Conservation (phyloP, 257 asterid genomes). For the Solanum rostratum region DNA sequence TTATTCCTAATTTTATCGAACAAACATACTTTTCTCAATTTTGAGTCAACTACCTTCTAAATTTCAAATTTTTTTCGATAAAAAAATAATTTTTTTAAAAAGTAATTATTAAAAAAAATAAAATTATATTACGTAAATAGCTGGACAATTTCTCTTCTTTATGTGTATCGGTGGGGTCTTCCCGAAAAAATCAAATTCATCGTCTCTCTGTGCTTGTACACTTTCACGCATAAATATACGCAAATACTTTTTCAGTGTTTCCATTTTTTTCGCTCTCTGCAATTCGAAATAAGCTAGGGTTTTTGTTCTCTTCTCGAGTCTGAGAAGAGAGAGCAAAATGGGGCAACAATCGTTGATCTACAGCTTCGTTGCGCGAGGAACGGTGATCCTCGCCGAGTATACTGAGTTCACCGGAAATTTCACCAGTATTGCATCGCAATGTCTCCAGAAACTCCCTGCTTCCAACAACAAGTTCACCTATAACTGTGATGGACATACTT, state of each 20-base stretch:
- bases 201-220: neutral
- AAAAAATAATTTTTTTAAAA: too few relatives aligned
- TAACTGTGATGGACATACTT: conserved; percentile 92
- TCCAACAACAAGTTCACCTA: conserved; percentile 88
- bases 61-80: too few relatives aligned
- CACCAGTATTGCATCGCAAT: conserved; percentile 90
- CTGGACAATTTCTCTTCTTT: neutral
- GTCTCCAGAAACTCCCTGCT: conserved; percentile 90
- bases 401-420: conserved; percentile 90
- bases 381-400: conserved; percentile 71
- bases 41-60: too few relatives aligned
- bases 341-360: conserved; percentile 96
- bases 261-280: neutral
- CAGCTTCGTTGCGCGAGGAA: conserved; percentile 93
- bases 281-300: conserved; percentile 24
- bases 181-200: neutral
- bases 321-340: neutral
- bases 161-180: neutral
- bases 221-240: neutral
- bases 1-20: too few relatives aligned
- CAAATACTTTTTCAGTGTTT: neutral
- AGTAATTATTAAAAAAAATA: too few relatives aligned
- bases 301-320: conserved; percentile 3
- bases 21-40: too few relatives aligned
- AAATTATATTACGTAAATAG: too few relatives aligned